A percentile compares a stretch with the other conserved stretches of the same genome.
Evolutionary conservation across 371 early-diverging fungal genomes (phyloP).

Genomic region (Phascolomyces articulosus): DNA sequence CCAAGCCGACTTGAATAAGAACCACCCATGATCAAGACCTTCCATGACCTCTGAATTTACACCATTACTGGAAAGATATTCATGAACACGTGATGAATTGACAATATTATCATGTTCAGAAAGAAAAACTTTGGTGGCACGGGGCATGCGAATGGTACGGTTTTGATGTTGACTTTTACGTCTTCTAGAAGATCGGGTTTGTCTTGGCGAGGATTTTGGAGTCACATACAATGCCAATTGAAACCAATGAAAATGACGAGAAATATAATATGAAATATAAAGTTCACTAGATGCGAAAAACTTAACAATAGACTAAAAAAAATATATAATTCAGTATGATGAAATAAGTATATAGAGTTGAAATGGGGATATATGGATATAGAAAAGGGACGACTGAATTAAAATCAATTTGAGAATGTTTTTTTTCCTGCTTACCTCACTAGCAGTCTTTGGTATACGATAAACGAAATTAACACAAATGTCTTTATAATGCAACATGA

Average conservation of each 20-base stretch:
- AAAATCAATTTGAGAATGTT: too few relatives aligned
- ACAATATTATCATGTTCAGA: slow-evolving; percentile 57
- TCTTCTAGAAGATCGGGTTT: slow-evolving; percentile 7
- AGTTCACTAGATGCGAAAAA: slow-evolving; percentile 73
- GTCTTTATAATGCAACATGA: slow-evolving; percentile 67
- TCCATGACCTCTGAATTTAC: slow-evolving; percentile 50
- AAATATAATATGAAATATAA: slow-evolving; percentile 67
- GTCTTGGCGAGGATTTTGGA: slow-evolving; percentile 16
- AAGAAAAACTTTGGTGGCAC: slow-evolving; percentile 41
- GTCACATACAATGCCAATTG: slow-evolving; percentile 56
- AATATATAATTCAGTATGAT: neutral
- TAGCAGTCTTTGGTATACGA: slow-evolving; percentile 61
- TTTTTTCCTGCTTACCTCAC: slow-evolving; percentile 37
- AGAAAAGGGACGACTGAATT: neutral
- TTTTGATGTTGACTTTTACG: neutral
- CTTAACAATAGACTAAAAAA: slow-evolving; percentile 52
- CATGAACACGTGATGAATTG: slow-evolving; percentile 43
- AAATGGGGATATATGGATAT: neutral
- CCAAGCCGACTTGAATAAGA: slow-evolving; percentile 50
- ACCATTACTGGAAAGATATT: slow-evolving; percentile 49
- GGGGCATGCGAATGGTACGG: slow-evolving; percentile 26
- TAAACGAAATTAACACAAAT: slow-evolving; percentile 74
- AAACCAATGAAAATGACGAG: slow-evolving; percentile 71
- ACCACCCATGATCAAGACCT: slow-evolving; percentile 58
- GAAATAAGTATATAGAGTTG: neutral